A percentile compares a stretch with the other conserved stretches of the same genome.
phyloP scores from a whole-genome alignment of 179 eudicot genomes.

The Vitellaria paradoxa region DNA sequence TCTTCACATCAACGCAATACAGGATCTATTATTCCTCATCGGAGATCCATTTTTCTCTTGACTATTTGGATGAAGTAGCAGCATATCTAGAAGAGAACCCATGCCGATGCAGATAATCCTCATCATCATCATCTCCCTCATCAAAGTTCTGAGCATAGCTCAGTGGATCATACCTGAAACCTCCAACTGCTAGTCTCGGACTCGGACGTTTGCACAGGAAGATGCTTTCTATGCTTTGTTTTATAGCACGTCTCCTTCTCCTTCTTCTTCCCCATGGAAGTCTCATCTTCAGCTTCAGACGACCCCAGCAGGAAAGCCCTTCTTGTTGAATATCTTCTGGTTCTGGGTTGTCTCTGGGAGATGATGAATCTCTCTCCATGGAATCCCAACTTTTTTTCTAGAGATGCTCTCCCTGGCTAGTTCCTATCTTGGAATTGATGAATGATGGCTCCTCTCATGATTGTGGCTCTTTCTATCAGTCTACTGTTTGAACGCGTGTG shows the following conservation, averaged over 20 bases:
- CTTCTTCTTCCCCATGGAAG: conserved; percentile 25
- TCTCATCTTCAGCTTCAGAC: conserved; percentile 19
- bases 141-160: conserved; percentile 42
- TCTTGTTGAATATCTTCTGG: conserved; percentile 3
- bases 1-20: no score
- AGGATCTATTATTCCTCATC: no score
- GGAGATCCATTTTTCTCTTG: not conserved
- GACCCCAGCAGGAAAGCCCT: conserved; percentile 18
- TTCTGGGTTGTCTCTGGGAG: not conserved
- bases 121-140: conserved; percentile 18
- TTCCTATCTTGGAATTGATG: not conserved
- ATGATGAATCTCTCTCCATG: conserved; percentile 12
- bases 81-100: conserved; percentile 35
- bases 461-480: no score
- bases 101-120: conserved; percentile 15
- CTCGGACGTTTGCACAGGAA: not conserved
- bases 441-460: not conserved
- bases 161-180: conserved; percentile 31
- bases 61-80: conserved; percentile 9
- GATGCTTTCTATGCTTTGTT: not conserved
- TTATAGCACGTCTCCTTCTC: not conserved
- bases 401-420: not conserved
- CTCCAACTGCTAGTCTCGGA: not conserved
- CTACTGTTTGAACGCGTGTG: not conserved
- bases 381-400: not conserved